phyloP scores from a whole-genome alignment of 257 asterid genomes.

The Agastache rugosa region DNA sequence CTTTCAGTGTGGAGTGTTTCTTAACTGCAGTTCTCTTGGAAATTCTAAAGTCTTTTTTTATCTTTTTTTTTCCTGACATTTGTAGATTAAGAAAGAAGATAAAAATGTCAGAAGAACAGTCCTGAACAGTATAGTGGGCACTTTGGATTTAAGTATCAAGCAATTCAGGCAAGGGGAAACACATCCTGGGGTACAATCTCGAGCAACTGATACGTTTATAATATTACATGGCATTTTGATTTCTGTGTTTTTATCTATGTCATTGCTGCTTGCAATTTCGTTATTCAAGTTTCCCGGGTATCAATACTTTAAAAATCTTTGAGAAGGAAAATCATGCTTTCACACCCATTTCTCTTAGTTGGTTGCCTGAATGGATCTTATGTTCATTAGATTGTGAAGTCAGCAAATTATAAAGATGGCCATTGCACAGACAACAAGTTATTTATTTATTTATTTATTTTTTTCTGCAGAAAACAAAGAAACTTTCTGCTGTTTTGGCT shows the following conservation, averaged over 20 bases:
- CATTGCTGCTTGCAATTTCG: constrained; percentile 11
- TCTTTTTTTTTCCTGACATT: neutral
- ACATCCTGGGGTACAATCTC: constrained; percentile 77
- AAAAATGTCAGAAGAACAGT: constrained; percentile 84
- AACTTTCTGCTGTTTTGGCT: constrained; percentile 61
- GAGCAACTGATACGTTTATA: constrained; percentile 28
- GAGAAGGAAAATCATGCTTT: neutral
- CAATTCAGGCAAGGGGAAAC: constrained; percentile 82
- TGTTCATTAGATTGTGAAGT: constrained; percentile 7
- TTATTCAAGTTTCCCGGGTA: neutral
- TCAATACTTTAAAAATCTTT: constrained; percentile 1
- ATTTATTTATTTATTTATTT: constrained; percentile 3
- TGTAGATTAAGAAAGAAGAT: constrained; percentile 87
- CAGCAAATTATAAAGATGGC: constrained; percentile 8
- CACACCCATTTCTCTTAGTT: constrained; percentile 18
- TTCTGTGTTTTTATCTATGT: neutral
- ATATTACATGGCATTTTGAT: neutral
- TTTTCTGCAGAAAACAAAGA: constrained; percentile 62
- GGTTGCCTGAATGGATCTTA: constrained; percentile 4
- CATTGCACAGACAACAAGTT: neutral
- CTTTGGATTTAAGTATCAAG: constrained; percentile 80
- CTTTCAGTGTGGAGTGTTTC: constrained; percentile 23
- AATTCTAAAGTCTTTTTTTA: constrained; percentile 20
- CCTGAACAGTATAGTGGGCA: constrained; percentile 86
- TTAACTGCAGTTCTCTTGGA: constrained; percentile 24